Conservation (phyloP, 805 yeast genomes). For the Vanderwaltozyma tropicalis region DNA sequence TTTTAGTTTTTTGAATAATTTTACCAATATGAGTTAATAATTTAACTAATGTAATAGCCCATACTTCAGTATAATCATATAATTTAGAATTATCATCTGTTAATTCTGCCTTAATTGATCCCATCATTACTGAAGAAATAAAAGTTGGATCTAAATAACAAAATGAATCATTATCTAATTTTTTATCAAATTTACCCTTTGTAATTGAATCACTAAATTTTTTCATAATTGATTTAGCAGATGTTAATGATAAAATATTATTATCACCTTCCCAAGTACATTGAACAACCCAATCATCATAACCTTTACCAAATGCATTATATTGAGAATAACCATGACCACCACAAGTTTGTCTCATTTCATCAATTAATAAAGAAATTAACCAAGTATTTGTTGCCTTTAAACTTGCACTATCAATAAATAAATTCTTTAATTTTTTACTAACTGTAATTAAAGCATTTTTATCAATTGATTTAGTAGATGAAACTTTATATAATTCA, state of each 20-base stretch:
- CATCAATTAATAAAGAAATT: conserved; percentile 69
- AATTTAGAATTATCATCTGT: conserved; percentile 24
- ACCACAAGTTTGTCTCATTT: conserved; percentile 88
- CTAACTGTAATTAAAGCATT: conserved; percentile 37
- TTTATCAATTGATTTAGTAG: conserved; percentile 33
- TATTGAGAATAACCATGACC: conserved; percentile 95
- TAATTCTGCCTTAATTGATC: conserved; percentile 17
- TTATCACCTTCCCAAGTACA: conserved; percentile 99
- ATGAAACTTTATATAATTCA: conserved; percentile 44
- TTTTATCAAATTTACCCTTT: conserved; percentile 28
- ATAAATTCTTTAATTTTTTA: conserved; percentile 57
- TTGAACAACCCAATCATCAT: conserved; percentile 92
- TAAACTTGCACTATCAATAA: conserved; percentile 76
- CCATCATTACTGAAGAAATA: conserved; percentile 17
- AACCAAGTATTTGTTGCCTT: conserved; percentile 89
- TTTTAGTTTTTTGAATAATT: conserved; percentile 18
- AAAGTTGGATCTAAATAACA: conserved; percentile 21
- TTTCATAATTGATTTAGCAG: conserved; percentile 60
- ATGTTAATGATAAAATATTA: conserved; percentile 70
- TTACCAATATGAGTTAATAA: conserved; percentile 21
- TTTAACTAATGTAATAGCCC: conserved; percentile 24
- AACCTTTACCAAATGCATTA: conserved; percentile 81
- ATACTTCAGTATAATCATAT: conserved; percentile 26
- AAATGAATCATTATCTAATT: conserved; percentile 25
- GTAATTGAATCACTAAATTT: conserved; percentile 31